phyloP scores from a whole-genome alignment of 2,329 filamentous ascomycete genomes.

The Fusarium redolens region DNA sequence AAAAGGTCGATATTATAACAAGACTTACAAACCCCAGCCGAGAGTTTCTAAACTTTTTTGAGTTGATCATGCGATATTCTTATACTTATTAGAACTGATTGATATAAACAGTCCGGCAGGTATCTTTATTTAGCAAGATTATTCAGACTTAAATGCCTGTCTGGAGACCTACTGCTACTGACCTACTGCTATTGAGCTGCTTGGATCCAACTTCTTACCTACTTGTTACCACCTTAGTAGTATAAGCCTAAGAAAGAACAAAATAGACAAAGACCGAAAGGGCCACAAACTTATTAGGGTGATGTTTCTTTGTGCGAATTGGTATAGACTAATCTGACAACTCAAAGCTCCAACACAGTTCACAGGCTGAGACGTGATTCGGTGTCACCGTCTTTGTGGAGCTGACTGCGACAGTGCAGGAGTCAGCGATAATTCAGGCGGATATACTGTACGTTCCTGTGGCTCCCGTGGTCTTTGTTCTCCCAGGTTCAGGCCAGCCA shows the following conservation, averaged over 20 bases:
- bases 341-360: neutral
- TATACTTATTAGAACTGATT: neutral
- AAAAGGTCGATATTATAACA: too few species aligned
- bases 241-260: neutral
- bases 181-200: neutral
- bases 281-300: neutral
- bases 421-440: constrained; percentile 1
- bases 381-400: constrained; percentile 10
- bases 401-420: constrained; percentile 16
- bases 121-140: neutral
- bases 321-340: neutral
- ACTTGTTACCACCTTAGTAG: neutral
- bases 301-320: neutral
- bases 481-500: constrained; percentile 21
- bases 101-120: neutral
- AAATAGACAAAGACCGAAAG: neutral
- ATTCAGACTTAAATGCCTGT: neutral
- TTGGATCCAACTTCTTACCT: neutral
- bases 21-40: too few species aligned
- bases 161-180: neutral
- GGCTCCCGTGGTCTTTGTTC: constrained; percentile 29
- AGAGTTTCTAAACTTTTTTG: neutral
- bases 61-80: neutral
- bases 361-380: constrained; percentile 21
- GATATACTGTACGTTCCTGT: constrained; percentile 6